A percentile compares a stretch with the other conserved stretches of the same genome.
Conservation (phyloP, 106 monocot genomes). For the Posidonia australis region DNA sequence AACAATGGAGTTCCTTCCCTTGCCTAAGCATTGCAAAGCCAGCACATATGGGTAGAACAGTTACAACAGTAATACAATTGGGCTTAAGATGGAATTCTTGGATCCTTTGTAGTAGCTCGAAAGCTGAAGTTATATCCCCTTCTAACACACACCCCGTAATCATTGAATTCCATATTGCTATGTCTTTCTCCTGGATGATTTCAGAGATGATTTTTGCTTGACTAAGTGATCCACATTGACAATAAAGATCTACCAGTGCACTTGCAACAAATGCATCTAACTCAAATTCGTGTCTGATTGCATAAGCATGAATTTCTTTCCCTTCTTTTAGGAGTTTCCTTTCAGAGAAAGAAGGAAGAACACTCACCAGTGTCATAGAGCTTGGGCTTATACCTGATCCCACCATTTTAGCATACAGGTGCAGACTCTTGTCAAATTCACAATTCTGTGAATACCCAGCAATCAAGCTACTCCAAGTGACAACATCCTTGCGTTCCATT, state of each 20-base stretch:
- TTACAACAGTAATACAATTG: constrained; percentile 35
- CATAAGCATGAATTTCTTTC: constrained; percentile 41
- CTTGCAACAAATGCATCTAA: constrained; percentile 31
- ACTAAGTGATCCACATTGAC: constrained; percentile 18
- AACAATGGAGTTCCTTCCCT: constrained; percentile 49
- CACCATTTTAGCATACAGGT: constrained; percentile 29
- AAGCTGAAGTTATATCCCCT: constrained; percentile 24
- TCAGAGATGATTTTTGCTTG: constrained; percentile 29
- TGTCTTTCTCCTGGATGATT: constrained; percentile 16
- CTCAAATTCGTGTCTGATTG: constrained; percentile 24
- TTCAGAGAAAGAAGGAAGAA: constrained; percentile 29
- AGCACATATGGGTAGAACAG: constrained; percentile 41
- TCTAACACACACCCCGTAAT: constrained; percentile 32
- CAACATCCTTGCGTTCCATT: constrained; percentile 34
- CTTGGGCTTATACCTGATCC: constrained; percentile 21
- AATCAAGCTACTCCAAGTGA: constrained; percentile 58
- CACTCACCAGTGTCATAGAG: constrained; percentile 32
- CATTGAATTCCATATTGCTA: constrained; percentile 50
- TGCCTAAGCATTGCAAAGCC: constrained; percentile 33
- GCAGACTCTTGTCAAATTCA: constrained; percentile 11
- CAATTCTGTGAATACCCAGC: constrained; percentile 49
- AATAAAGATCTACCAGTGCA: constrained; percentile 47
- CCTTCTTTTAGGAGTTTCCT: constrained; percentile 18
- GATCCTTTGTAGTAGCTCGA: constrained; percentile 17
- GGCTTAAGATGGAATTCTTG: constrained; percentile 15